Conservation (phyloP, 352 stramenopile genomes). For the Globisporangium paroecandrum region DNA sequence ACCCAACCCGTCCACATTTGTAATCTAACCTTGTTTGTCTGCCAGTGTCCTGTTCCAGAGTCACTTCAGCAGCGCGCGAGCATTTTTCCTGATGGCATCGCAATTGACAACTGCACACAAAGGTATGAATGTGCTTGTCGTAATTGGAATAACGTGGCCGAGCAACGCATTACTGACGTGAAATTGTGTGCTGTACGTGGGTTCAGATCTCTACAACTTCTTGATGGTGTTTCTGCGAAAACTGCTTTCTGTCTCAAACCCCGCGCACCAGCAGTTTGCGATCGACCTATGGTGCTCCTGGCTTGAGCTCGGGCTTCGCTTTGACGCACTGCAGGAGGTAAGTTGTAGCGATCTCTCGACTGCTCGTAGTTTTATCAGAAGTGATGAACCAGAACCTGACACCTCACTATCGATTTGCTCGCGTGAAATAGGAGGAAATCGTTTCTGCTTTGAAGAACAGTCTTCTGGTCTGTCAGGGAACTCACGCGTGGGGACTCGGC, state of each 20-base stretch:
- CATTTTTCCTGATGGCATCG: constrained; percentile 47
- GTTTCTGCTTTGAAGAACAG: constrained; percentile 50
- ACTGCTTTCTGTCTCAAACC: constrained; percentile 51
- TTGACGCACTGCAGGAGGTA: constrained; percentile 69
- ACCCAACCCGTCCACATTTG: background rate
- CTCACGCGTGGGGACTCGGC: constrained; percentile 41
- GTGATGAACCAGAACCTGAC: background rate
- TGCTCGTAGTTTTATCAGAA: background rate
- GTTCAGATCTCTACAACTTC: constrained; percentile 74
- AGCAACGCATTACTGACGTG: background rate
- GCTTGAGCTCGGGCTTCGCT: constrained; percentile 35
- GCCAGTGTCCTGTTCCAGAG: constrained; percentile 46
- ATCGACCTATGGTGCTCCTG: constrained; percentile 73
- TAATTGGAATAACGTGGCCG: background rate
- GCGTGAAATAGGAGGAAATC: constrained; percentile 44
- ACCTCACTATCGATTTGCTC: background rate
- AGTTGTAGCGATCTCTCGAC: background rate
- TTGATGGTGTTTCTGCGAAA: constrained; percentile 82
- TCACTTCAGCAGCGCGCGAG: constrained; percentile 32
- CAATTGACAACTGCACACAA: constrained; percentile 38
- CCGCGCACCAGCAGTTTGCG: constrained; percentile 47
- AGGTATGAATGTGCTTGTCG: constrained; percentile 22
- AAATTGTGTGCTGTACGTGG: constrained; percentile 6
- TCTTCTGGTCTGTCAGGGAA: constrained; percentile 31
- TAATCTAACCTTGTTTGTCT: background rate